These are phyloP conservation scores for Fusarium pseudoanthophilum DNA, from an alignment of 2,329 filamentous ascomycete species.

Conservation along the genomic window DNA sequence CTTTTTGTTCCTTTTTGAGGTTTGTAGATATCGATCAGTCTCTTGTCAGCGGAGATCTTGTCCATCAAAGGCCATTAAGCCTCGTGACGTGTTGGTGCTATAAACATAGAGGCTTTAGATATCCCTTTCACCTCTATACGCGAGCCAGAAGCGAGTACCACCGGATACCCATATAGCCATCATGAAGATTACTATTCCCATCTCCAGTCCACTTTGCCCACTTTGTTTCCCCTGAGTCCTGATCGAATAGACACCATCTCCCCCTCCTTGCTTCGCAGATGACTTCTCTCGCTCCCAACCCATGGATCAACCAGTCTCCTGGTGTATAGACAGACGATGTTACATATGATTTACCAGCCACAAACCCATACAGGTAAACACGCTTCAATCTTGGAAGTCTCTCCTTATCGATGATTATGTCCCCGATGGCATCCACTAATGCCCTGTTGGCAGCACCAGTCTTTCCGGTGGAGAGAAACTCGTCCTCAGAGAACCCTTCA, in stretches of 20 bases:
- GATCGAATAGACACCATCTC: slow-evolving; percentile 22
- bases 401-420: background rate
- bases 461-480: slow-evolving; percentile 5
- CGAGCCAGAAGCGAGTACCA: slow-evolving; percentile 2
- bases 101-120: fast-evolving
- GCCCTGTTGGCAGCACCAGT: background rate
- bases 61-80: background rate
- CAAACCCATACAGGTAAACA: slow-evolving; percentile 17
- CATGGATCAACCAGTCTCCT: background rate
- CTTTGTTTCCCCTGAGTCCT: background rate
- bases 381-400: background rate
- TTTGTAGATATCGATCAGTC: background rate
- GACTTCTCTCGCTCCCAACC: background rate
- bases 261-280: slow-evolving; percentile 6
- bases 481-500: slow-evolving; percentile 11
- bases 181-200: background rate
- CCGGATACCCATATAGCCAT: slow-evolving; percentile 13
- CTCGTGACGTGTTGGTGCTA: too few relatives aligned
- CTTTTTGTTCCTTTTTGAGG: background rate
- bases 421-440: background rate
- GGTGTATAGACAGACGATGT: background rate
- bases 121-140: background rate
- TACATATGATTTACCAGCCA: background rate
- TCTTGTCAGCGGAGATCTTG: background rate
- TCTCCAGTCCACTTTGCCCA: slow-evolving; percentile 21